Evolutionary conservation across 2,329 filamentous ascomycete species (phyloP).

Genomic region (Neonectria sp.): DNA sequence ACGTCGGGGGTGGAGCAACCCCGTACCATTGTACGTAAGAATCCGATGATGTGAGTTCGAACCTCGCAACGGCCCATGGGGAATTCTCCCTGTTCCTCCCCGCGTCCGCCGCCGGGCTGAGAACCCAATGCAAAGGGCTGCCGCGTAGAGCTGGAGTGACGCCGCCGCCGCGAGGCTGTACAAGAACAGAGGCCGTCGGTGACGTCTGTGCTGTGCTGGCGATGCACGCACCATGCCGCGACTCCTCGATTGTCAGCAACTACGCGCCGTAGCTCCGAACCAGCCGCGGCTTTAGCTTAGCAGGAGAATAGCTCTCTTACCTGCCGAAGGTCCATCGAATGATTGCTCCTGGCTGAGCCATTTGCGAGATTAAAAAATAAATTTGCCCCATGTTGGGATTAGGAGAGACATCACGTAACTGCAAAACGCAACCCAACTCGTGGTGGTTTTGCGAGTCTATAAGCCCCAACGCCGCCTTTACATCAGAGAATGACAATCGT

Average conservation of each 20-base stretch:
- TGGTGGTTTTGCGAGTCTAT: too few species aligned
- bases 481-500: neutral
- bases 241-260: too few species aligned
- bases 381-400: neutral
- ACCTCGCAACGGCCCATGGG: neutral
- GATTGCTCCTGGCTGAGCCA: neutral
- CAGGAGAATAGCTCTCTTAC: neutral
- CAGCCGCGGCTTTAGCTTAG: neutral
- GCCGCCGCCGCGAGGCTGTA: neutral
- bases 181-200: neutral
- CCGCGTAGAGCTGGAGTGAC: neutral
- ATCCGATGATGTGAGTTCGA: neutral
- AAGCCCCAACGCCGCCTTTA: neutral
- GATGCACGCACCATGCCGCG: too few species aligned
- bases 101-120: neutral
- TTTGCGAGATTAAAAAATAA: neutral
- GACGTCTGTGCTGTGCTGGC: neutral
- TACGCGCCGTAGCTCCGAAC: neutral
- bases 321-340: neutral
- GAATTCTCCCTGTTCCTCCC: neutral
- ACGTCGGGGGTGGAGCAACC: neutral
- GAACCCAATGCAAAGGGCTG: neutral
- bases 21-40: conserved; percentile 1
- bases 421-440: too few species aligned
- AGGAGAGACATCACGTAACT: neutral